Evolutionary conservation across 768 basidiomycete species (phyloP).

Genomic region (Kwoniella dendrophila): DNA sequence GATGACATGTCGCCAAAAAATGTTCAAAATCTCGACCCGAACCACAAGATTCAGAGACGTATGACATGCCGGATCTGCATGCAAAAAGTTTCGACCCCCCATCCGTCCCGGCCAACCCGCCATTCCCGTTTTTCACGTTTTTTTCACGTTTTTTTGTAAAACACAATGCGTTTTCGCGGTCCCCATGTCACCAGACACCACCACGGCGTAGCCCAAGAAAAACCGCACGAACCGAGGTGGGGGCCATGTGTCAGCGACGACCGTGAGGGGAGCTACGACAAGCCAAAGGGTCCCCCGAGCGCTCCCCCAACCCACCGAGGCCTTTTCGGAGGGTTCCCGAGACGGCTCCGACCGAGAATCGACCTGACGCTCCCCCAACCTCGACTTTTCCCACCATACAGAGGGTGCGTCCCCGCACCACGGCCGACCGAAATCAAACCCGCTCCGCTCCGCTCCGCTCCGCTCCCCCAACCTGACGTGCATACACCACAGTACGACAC

Average conservation of each 20-base stretch:
- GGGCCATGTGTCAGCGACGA: not conserved
- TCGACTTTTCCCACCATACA: not conserved
- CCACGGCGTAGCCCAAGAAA: not conserved
- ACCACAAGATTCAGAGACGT: not conserved
- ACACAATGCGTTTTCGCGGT: constrained; percentile 5
- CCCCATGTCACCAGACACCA: not conserved
- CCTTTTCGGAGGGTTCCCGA: not conserved
- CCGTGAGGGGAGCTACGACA: not conserved
- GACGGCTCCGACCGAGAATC: not conserved
- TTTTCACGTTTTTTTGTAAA: not conserved
- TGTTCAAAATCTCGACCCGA: not conserved
- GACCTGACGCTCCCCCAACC: constrained; percentile 7
- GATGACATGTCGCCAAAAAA: not conserved
- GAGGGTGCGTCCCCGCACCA: not conserved
- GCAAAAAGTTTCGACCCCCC: not conserved
- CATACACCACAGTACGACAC: not conserved
- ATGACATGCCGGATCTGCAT: not conserved
- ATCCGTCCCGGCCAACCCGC: not conserved
- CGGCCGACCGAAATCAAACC: not conserved
- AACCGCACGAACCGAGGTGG: constrained; percentile 7
- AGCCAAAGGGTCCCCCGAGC: not conserved
- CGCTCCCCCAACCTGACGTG: not conserved
- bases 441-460: too few species aligned
- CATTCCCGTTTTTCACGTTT: not conserved
- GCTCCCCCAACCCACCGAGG: not conserved